Evolutionary conservation across 352 stramenopile genomes (phyloP).

Genomic region (Globisporangium spiculum): DNA sequence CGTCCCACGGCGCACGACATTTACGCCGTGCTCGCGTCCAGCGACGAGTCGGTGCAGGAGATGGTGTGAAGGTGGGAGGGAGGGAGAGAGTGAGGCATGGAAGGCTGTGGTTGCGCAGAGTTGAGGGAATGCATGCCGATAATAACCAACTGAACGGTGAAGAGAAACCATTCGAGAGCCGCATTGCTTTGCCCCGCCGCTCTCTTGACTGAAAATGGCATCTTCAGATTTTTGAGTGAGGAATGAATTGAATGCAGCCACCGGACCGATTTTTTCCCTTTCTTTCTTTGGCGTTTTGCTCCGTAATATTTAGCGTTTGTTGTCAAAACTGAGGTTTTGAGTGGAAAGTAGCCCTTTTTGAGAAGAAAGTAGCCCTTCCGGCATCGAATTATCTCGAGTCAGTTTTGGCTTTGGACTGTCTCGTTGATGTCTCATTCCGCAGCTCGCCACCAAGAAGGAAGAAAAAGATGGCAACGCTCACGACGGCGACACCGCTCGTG

Average conservation of each 20-base stretch:
- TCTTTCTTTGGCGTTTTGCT: background rate
- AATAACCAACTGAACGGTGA: background rate
- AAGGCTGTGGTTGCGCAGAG: background rate
- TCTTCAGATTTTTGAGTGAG: too few relatives aligned
- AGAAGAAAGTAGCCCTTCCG: background rate
- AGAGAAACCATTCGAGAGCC: background rate
- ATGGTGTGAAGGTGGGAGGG: background rate
- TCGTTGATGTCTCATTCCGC: background rate
- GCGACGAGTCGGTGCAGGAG: conserved; percentile 4
- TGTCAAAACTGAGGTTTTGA: background rate
- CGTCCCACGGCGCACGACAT: conserved; percentile 53
- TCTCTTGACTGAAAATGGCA: too few relatives aligned
- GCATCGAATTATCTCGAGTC: background rate
- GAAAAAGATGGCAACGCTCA: background rate
- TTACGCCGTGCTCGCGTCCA: conserved; percentile 27
- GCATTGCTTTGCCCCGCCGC: too few relatives aligned
- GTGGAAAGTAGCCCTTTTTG: background rate
- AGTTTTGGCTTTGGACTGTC: background rate
- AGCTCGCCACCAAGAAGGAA: background rate
- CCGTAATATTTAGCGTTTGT: background rate
- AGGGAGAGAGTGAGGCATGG: too few relatives aligned
- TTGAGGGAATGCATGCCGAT: background rate
- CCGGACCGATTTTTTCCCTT: background rate
- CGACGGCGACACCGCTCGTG: background rate
- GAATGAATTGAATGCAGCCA: too few relatives aligned